Percentiles rank a stretch among this genome's conserved stretches.
These are phyloP conservation scores for Hymenoscyphus fraxineus DNA, from an alignment of 2,329 filamentous ascomycete species.

Conservation along the genomic window DNA sequence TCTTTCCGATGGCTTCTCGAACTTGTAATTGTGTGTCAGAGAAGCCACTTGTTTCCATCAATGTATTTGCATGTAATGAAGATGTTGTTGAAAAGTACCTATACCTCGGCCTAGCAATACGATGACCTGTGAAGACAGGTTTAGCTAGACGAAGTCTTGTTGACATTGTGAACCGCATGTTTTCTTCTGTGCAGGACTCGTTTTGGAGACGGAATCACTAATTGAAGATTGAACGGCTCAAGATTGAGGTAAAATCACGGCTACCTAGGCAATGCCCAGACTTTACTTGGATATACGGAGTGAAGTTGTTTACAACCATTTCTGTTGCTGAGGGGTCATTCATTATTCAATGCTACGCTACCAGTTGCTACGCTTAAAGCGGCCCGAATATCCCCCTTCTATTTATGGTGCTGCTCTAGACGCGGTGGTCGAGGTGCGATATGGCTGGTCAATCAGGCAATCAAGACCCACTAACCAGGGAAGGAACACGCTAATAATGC, in stretches of 20 bases:
- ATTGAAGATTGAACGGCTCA: background rate
- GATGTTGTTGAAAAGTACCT: slow-evolving; percentile 23
- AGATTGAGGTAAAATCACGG: background rate
- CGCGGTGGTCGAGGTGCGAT: background rate
- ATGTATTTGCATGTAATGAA: slow-evolving; percentile 25
- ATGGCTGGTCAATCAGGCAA: background rate
- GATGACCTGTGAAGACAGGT: background rate
- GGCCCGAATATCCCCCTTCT: background rate
- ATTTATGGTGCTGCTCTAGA: background rate
- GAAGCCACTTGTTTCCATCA: slow-evolving; percentile 73
- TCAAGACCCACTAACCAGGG: background rate
- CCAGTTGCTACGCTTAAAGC: background rate
- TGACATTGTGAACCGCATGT: background rate
- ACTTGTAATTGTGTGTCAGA: slow-evolving; percentile 70
- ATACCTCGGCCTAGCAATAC: slow-evolving; percentile 12
- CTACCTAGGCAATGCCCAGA: background rate
- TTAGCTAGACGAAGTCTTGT: background rate
- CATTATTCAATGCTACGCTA: too few species aligned
- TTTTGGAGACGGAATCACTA: background rate
- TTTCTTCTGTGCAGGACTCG: background rate
- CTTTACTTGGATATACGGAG: too few species aligned
- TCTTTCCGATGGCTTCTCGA: slow-evolving; percentile 62
- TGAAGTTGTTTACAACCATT: too few species aligned
- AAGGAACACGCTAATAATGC: slow-evolving; percentile 1
- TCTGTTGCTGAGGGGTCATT: too few species aligned